A percentile compares a stretch with the other conserved stretches of the same genome.
Evolutionary conservation across 2,329 filamentous ascomycete species (phyloP).

Genomic region (Epichloe amarillans): DNA sequence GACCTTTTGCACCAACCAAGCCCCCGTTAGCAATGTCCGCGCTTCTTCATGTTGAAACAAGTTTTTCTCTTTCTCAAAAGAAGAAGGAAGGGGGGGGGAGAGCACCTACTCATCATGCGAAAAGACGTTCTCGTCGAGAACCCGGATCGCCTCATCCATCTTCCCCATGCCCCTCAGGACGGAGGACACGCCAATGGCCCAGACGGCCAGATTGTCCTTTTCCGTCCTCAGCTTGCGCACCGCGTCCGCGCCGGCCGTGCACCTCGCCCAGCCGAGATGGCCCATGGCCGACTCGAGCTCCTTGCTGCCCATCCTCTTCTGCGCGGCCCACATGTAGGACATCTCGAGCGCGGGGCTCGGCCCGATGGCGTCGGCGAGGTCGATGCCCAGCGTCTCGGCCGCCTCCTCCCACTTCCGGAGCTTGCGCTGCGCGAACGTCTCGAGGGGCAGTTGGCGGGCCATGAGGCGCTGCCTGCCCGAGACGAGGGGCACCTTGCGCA

Average conservation of each 20-base stretch:
- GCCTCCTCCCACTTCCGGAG: constrained; percentile 77
- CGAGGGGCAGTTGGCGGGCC: constrained; percentile 39
- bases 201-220: constrained; percentile 48
- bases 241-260: constrained; percentile 31
- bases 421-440: constrained; percentile 73
- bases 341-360: constrained; percentile 77
- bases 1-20: constrained; percentile 19
- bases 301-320: constrained; percentile 58
- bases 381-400: constrained; percentile 50
- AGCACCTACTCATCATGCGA: constrained; percentile 43
- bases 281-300: constrained; percentile 52
- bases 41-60: too few species aligned
- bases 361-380: constrained; percentile 68
- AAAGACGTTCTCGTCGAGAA: constrained; percentile 53
- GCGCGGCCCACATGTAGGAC: constrained; percentile 87
- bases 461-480: too few species aligned
- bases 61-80: too few species aligned
- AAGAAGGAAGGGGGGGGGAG: background rate
- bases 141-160: constrained; percentile 48
- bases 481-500: constrained; percentile 46
- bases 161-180: constrained; percentile 50
- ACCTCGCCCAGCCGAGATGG: constrained; percentile 52
- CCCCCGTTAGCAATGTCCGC: too few species aligned
- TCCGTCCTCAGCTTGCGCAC: constrained; percentile 35
- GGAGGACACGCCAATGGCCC: constrained; percentile 52